Evolutionary conservation across 2,329 filamentous ascomycete species (phyloP), one percentile per base, ranked within the genome.

Genomic region (Calonectria leucothoes): DNA sequence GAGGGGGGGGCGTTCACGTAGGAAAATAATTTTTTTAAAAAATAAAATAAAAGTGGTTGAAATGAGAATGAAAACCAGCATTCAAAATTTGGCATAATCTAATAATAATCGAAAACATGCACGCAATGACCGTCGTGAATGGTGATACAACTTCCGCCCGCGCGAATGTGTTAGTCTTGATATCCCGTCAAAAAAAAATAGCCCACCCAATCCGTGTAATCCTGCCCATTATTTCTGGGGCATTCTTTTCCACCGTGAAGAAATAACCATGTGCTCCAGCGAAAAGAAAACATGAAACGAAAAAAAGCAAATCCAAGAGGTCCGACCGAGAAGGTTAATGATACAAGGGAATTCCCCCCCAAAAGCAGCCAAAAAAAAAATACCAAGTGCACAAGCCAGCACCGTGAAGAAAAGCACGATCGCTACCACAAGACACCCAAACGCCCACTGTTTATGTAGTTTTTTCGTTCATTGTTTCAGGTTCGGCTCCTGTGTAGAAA

Each of bases 261-360:
- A 37, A 37, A 63, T 72, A 66, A 65, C 63, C 71, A 45, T 57
- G 23, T 74, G 74, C 71, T 74, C 75, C 75, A 64, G 71, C n/a
- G 67, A 71, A 73, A 72, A 64, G 25, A 51, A 67, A 65, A 70
- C 65, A 69, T 70, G 61, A 39, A 25, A 11, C 65, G 10, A 65
- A 68, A 73, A 55, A 48, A 55, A 49, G 23, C 35, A 45, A 52
- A 11, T 51, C 37, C 70, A 69, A 71, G 42, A 70, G 59, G 52
- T 57, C 55, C 70, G 39, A 51, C 66, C 69, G 42, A 80, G 78
- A 82, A 80, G 71, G 76, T 74, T 85, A 84, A 70, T 84, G 78
- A 77, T 84, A 85, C 84, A 85, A 66, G 78, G 75, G 71, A 79
- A 69, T 71, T 71, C 64, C 64, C 29, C 51, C 42, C n/a, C 15